Evolutionary conservation across 2,329 filamentous ascomycete species (phyloP), one percentile per base, ranked within the genome.

Genomic region (Diaporthe sp.): DNA sequence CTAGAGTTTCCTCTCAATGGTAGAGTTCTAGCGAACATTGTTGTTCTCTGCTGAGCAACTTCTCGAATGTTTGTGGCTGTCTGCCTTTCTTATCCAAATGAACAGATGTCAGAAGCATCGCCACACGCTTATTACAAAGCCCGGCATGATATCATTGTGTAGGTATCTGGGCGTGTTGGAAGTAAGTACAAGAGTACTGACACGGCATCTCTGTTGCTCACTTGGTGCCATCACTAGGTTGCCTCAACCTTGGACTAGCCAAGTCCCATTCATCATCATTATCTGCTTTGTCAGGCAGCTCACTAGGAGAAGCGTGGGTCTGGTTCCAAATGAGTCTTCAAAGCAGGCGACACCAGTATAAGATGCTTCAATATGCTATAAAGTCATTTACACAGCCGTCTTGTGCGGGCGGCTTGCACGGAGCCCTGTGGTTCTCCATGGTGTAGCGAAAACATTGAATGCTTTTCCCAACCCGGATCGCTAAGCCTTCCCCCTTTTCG

Each of bases 381-480:
- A 53, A 15, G 39, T 68, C 61, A 47, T 39, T 63, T 75, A 72
- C 61, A 75, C 58, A 74, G 59, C 72, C 72, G 32, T 35, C 65
- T 44, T 32, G 61, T 66, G 30, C 19, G 44, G 68, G 32, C 35
- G 39, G 53, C 71, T 47, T 55, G 44, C 71, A 70, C 10, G 53
- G 56, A 66, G 68, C 56, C 27, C 19, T 37, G 63, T 55, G 51
- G 27, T 27, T 51, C 55, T 47, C 61, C 56, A 37, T 70, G 59
- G 35, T 72, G 59, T 50, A 75, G 53, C 63, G 61, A 68, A 68
- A 53, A 68, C 63, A 68, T 39, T 53, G 47, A 35, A 75, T 75
- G 74, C 74, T 75, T 75, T 73, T 71, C 53, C 74, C 74, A 50
- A 75, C 44, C 58, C 68, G 47, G 55, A 74, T 61, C 39, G 61